Base-by-base conservation (phyloP, 192 early-diverging fungal genomes). In the Umbelopsis vinacea region DNA sequence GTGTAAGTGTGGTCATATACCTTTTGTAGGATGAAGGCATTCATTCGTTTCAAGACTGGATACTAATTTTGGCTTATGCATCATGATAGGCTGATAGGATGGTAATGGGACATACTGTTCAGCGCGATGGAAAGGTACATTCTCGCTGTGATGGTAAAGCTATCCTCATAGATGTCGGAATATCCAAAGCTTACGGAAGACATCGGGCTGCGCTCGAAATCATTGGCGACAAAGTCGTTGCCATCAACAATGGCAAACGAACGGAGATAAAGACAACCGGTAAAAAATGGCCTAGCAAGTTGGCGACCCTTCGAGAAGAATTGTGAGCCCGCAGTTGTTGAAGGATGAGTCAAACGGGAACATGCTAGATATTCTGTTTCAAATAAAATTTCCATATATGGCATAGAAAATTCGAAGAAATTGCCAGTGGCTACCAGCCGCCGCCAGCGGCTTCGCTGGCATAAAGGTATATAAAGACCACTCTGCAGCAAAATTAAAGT, bases 161-260 rank as follows among this genome's bases (percentile, higher is more conserved):
- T 33, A 76, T 88, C 66, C 79, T 92, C 37, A 88, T 94, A 71
- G 92, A 94, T 70, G 89, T 92, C 24, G 92, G 92, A 21, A 91
- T 92, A 46, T 89, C 88, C 45, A 67, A 66, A 12, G 84, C 78
- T 29, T 94, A 92, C 79, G 92, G 90, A n/a, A 77, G 86, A 6
- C 77, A 92, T 73, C 81, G 80, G 33, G 92, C 91, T 17, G 90
- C 89, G 1, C 71, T 94, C 22, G 90, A 94, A 75, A 94, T 94
- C 37, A 67, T 86, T 6, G 89, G 88, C 37, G 82, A 92, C 46
- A 70, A 67, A 6, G 82, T 90, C 2, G 80, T 71, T 46, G 88
- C 82, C 8, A 71, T 93, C 6, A 90, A 85, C 66, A 24, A 69
- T 21, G 38, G 71, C 8, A 21, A 54, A 40, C 37, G 40, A 55